Evolutionary conservation across 2,329 filamentous ascomycete species (phyloP).

Genomic region (Neofusicoccum parvum): DNA sequence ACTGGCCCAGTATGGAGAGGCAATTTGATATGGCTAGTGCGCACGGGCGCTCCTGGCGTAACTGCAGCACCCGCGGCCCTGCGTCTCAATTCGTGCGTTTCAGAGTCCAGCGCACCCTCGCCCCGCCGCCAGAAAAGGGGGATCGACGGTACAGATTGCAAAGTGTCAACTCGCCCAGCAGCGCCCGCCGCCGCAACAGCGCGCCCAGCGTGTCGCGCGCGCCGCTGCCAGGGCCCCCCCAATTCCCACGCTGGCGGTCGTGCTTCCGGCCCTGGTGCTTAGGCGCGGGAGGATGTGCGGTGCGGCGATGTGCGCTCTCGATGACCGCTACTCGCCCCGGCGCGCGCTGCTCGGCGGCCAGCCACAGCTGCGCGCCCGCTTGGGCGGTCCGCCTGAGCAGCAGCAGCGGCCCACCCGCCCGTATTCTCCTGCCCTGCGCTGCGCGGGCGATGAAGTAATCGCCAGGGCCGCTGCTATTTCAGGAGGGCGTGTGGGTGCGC

Average conservation of each 20-base stretch:
- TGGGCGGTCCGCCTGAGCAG: conserved; percentile 8
- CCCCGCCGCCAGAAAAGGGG: conserved; percentile 22
- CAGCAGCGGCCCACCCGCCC: conserved; percentile 5
- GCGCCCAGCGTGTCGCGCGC: conserved; percentile 1
- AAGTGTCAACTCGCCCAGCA: conserved; percentile 18
- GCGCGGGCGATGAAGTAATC: conserved; percentile 9
- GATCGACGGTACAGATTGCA: conserved; percentile 23
- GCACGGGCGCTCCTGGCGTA: conserved; percentile 19
- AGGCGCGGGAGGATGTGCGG: conserved; percentile 17
- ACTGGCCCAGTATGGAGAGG: conserved; percentile 9
- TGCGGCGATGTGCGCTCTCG: conserved; percentile 9
- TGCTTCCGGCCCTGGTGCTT: neutral
- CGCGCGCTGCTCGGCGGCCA: neutral
- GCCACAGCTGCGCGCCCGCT: neutral
- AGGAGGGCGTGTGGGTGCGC: conserved; percentile 14
- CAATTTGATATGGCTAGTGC: conserved; percentile 20
- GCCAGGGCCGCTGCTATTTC: conserved; percentile 17
- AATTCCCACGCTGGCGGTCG: conserved; percentile 3
- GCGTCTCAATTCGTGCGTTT: conserved; percentile 20
- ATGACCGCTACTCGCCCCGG: conserved; percentile 1
- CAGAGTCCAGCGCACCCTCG: conserved; percentile 18
- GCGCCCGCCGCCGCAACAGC: conserved; percentile 4
- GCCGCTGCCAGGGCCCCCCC: conserved; percentile 10
- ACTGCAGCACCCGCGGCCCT: conserved; percentile 18
- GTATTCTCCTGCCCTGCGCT: neutral